Conservation (phyloP, 192 early-diverging fungal species). For the Jimgerdemannia lactiflua region DNA sequence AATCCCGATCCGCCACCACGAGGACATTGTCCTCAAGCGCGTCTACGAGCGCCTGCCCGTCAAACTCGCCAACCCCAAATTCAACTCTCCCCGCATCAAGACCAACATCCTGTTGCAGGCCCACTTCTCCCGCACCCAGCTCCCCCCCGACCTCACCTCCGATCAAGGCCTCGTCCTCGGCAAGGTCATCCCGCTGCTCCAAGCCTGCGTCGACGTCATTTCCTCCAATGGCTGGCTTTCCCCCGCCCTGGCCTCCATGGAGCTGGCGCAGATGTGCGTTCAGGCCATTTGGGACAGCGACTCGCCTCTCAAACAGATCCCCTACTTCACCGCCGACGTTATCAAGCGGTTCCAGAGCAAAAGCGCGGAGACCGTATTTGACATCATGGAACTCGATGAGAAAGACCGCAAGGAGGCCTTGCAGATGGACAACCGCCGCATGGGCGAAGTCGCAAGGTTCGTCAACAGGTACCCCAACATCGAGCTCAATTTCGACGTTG, state of each 20-base stretch:
- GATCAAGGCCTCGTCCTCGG: constrained; percentile 72
- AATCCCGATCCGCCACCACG: constrained; percentile 93
- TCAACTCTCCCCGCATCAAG: constrained; percentile 89
- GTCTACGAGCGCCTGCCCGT: constrained; percentile 84
- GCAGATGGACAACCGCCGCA: constrained; percentile 55
- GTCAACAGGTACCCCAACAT: constrained; percentile 94
- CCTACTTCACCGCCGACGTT: constrained; percentile 71
- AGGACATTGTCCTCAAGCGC: constrained; percentile 74
- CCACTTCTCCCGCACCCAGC: constrained; percentile 86
- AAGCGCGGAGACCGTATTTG: constrained; percentile 87
- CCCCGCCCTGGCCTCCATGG: constrained; percentile 92
- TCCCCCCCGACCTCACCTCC: constrained; percentile 91
- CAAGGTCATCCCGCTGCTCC: constrained; percentile 80
- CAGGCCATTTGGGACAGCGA: constrained; percentile 97
- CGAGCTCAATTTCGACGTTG: constrained; percentile 74
- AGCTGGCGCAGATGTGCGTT: constrained; percentile 95
- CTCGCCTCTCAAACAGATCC: constrained; percentile 89
- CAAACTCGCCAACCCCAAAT: constrained; percentile 66
- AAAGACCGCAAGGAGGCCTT: constrained; percentile 69
- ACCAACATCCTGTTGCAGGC: constrained; percentile 93
- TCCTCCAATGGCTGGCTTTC: constrained; percentile 89
- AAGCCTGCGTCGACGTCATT: constrained; percentile 94
- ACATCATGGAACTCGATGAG: constrained; percentile 94
- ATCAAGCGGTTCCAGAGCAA: constrained; percentile 67
- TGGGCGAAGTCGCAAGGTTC: constrained; percentile 80